Percentiles rank a stretch among this genome's conserved stretches.
Evolutionary conservation across 1,284 basidiomycete species (phyloP).

Genomic region (Fomes fomentarius): DNA sequence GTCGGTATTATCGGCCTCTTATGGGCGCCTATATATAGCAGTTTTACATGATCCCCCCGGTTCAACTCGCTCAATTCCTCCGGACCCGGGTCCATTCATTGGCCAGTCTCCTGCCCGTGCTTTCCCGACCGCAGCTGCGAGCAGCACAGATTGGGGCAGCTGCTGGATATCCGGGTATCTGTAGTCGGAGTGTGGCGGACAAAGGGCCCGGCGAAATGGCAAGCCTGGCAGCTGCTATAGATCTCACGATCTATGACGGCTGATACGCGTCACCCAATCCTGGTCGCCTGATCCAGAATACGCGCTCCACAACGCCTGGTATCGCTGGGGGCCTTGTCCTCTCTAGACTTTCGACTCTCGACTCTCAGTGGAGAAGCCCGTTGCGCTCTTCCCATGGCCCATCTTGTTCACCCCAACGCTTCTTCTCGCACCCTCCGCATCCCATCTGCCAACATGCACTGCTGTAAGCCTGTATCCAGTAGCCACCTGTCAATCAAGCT

Average conservation of each 20-base stretch:
- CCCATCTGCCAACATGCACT: slow-evolving; percentile 7
- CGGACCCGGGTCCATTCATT: slow-evolving; percentile 14
- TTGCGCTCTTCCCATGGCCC: no score
- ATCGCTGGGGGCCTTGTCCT: background rate
- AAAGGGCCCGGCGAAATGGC: background rate
- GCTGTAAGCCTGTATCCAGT: background rate
- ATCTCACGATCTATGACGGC: slow-evolving; percentile 21
- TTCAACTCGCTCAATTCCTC: background rate
- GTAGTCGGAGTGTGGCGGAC: background rate
- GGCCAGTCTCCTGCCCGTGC: slow-evolving; percentile 1
- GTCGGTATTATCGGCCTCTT: slow-evolving; percentile 30
- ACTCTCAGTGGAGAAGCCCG: no score
- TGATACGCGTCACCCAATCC: slow-evolving; percentile 16
- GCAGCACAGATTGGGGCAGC: background rate
- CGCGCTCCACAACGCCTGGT: slow-evolving; percentile 19
- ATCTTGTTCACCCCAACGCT: background rate
- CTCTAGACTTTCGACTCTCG: no score
- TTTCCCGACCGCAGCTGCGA: background rate
- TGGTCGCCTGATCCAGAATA: slow-evolving; percentile 1
- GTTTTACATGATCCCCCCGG: slow-evolving; percentile 11
- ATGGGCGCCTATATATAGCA: slow-evolving; percentile 34
- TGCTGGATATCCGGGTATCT: background rate
- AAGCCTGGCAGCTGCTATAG: slow-evolving; percentile 11
- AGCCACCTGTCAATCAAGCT: background rate
- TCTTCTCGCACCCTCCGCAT: background rate